A percentile compares a stretch with the other conserved stretches of the same genome.
Conservation (phyloP, 768 basidiomycete species). For the Suillus sp. region DNA sequence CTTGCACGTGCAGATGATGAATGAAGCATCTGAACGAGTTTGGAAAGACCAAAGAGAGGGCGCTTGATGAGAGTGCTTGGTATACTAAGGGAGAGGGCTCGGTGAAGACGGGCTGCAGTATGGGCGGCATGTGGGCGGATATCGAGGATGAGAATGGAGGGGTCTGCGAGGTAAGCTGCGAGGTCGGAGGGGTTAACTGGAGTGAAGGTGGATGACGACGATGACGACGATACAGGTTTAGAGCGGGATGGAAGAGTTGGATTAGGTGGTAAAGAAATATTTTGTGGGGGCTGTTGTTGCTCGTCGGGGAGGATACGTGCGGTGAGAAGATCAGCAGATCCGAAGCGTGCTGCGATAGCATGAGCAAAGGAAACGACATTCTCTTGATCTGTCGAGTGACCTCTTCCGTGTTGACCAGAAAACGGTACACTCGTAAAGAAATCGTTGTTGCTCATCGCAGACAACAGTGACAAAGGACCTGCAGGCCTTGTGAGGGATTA, state of each 20-base stretch:
- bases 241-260: conserved; percentile 33
- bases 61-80: conserved; percentile 94
- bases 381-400: conserved; percentile 20
- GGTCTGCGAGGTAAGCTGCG: conserved; percentile 34
- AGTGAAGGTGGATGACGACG: conserved; percentile 24
- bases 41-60: conserved; percentile 79
- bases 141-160: conserved; percentile 72
- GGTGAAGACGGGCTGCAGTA: conserved; percentile 61
- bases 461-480: not conserved
- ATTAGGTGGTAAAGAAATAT: not conserved
- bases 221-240: conserved; percentile 16
- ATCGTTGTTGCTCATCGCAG: conserved; percentile 28
- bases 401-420: conserved; percentile 12
- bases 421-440: conserved; percentile 43
- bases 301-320: conserved; percentile 36
- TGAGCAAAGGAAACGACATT: conserved; percentile 51
- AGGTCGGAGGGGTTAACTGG: conserved; percentile 35
- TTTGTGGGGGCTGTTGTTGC: conserved; percentile 17
- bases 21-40: conserved; percentile 81
- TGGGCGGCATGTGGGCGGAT: conserved; percentile 83
- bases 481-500: not conserved
- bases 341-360: conserved; percentile 53
- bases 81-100: conserved; percentile 83
- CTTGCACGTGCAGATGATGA: conserved; percentile 53
- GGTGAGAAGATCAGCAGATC: conserved; percentile 38